phyloP scores from a whole-genome alignment of 768 basidiomycete species.

The Boletus sp. region DNA sequence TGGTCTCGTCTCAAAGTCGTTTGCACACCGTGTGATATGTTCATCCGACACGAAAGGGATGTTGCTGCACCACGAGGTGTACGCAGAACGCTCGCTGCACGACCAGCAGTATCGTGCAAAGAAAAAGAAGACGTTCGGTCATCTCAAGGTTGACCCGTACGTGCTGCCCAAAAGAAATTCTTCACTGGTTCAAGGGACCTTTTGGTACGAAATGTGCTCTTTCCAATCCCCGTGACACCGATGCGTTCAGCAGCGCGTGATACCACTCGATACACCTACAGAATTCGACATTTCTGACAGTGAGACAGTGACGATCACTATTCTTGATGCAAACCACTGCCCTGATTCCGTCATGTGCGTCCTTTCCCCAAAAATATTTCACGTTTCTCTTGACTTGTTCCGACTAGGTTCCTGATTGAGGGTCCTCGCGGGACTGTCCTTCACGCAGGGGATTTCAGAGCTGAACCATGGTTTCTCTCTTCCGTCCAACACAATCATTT shows the following conservation, averaged over 20 bases:
- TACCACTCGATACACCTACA: slow-evolving; percentile 66
- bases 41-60: slow-evolving; percentile 85
- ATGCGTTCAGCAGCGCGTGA: slow-evolving; percentile 42
- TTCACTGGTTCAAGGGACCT: slow-evolving; percentile 64
- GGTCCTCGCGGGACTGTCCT: slow-evolving; percentile 68
- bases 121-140: slow-evolving; percentile 54
- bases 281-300: slow-evolving; percentile 52
- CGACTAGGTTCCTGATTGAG: slow-evolving; percentile 80
- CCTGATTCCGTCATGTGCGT: slow-evolving; percentile 90
- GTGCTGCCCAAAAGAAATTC: slow-evolving; percentile 40
- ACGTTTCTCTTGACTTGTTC: background rate
- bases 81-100: slow-evolving; percentile 57
- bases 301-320: slow-evolving; percentile 68
- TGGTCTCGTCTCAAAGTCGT: slow-evolving; percentile 74
- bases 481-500: slow-evolving; percentile 65
- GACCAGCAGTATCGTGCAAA: slow-evolving; percentile 37
- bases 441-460: slow-evolving; percentile 92
- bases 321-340: slow-evolving; percentile 92
- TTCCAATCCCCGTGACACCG: background rate
- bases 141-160: slow-evolving; percentile 59
- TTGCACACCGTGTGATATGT: slow-evolving; percentile 71
- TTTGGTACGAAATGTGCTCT: slow-evolving; percentile 8
- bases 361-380: background rate
- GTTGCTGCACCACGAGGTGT: slow-evolving; percentile 75
- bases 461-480: slow-evolving; percentile 79